phyloP scores from a whole-genome alignment of 2,329 filamentous ascomycete species.

The Domatiomyces catenatus region DNA sequence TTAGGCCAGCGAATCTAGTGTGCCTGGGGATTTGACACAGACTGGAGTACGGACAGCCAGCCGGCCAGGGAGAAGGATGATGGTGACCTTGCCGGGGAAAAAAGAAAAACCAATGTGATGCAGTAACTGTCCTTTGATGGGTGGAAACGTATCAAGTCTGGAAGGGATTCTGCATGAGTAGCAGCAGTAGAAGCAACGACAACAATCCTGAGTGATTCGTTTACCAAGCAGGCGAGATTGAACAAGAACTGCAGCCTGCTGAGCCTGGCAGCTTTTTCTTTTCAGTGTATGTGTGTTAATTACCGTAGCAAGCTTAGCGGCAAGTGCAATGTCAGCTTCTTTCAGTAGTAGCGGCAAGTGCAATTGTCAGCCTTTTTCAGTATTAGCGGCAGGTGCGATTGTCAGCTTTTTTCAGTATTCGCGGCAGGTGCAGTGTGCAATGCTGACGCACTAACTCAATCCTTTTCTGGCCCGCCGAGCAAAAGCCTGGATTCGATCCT shows the following conservation, averaged over 20 bases:
- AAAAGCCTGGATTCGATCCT: background rate
- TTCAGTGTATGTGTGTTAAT: too few species aligned
- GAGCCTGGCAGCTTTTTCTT: background rate
- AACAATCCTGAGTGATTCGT: background rate
- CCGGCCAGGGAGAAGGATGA: background rate
- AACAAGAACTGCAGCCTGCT: background rate
- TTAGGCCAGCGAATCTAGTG: background rate
- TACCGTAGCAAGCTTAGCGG: too few species aligned
- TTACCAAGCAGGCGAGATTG: background rate
- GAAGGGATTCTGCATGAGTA: background rate
- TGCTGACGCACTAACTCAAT: background rate
- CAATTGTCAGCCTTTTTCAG: too few species aligned
- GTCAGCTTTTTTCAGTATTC: too few species aligned
- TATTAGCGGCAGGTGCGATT: too few species aligned
- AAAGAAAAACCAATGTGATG: background rate
- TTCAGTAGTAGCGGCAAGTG: too few species aligned
- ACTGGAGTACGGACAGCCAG: background rate
- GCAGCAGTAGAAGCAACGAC: background rate
- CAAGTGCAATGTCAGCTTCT: too few species aligned
- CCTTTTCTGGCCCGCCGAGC: background rate
- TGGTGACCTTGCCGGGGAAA: too few species aligned
- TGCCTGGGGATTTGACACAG: background rate
- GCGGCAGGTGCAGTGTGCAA: background rate
- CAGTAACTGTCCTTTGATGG: background rate
- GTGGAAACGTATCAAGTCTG: background rate